Base-by-base conservation (phyloP, 495 filamentous ascomycete genomes). In the Mytilinidion resinicola region DNA sequence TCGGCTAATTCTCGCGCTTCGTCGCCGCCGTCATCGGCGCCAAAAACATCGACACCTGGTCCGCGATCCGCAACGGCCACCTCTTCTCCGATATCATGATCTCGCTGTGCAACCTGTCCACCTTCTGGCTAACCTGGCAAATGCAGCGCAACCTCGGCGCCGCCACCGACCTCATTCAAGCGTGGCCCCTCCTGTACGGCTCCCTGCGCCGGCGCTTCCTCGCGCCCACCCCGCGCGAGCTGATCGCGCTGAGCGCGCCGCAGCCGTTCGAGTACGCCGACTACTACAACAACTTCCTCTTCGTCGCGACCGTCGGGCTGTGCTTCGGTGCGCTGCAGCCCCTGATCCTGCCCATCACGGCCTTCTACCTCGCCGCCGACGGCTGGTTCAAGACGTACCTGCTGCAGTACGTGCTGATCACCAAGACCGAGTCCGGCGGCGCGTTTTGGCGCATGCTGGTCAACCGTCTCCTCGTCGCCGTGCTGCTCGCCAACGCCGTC, bases 251-350 rank as follows among this genome's bases (percentile, higher is more conserved):
- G 73, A 91, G 90, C 7, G 92, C 93, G 38, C 92, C 92, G 38
- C 88, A 87, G 9, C 73, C 87, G 7, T 96, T 97, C 69, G 90
- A 96, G 63, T 97, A 96, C 65, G 89, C 92, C 51, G 90, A 82
- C 59, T 96, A 96, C 73, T 96, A 96, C 76, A 96, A 96, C 69
- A 87, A 85, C 72, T 96, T 96, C 72, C 78, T 96, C 33, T 96
- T 87, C 73, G 96, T 96, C 69, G 77, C 87, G 3, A 96, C 91
- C 1, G 86, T 96, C 34, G 85, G 88, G 3, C 76, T 98, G 33
- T 88, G 82, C 65, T 96, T 90, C 68, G 84, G 86, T 1, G 86
- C 86, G 10, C 72, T 96, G 49, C 92, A 96, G 73, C 92, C 92
- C 0, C 80, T 96, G 36, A 87, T 91, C 9, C 78, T 98, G 11